A percentile compares a stretch with the other conserved stretches of the same genome.
Conservation (phyloP, 2,329 filamentous ascomycete genomes). For the Pestalotiopsis fici region DNA sequence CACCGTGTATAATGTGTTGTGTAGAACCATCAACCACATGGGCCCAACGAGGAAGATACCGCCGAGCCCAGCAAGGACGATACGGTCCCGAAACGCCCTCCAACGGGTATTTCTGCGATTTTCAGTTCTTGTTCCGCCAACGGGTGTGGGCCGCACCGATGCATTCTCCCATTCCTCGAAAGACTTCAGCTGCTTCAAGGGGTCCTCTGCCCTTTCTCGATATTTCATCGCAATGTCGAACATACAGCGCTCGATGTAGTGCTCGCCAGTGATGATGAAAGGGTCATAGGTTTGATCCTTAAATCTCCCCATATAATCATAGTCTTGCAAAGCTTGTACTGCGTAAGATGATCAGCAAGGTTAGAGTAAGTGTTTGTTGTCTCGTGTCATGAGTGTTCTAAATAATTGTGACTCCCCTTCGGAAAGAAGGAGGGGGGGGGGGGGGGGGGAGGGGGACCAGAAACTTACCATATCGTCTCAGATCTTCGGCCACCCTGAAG, state of each 20-base stretch:
- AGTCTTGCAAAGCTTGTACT: conserved; percentile 17
- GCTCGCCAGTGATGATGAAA: conserved; percentile 17
- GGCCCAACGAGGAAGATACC: conserved; percentile 19
- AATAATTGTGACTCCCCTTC: too few species aligned
- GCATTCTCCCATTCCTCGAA: background rate
- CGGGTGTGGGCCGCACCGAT: background rate
- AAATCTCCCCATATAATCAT: conserved; percentile 19
- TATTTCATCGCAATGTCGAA: background rate
- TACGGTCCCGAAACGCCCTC: conserved; percentile 2
- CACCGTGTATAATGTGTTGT: conserved; percentile 4
- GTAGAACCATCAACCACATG: conserved; percentile 25
- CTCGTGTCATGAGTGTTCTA: background rate
- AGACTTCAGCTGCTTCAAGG: background rate
- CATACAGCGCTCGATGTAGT: conserved; percentile 13
- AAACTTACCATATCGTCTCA: conserved; percentile 6
- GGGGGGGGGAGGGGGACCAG: too few species aligned
- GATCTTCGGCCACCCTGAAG: conserved; percentile 1
- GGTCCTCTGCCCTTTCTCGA: background rate
- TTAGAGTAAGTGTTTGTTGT: background rate
- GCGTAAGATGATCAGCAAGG: background rate
- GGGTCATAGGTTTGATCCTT: conserved; percentile 11
- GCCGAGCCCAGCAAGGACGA: conserved; percentile 10
- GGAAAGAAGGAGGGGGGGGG: too few species aligned
- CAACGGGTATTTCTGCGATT: conserved; percentile 1
- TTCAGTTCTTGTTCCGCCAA: conserved; percentile 11